Evolutionary conservation across 441 rosid species (phyloP).

Genomic region (Hura crepitans): DNA sequence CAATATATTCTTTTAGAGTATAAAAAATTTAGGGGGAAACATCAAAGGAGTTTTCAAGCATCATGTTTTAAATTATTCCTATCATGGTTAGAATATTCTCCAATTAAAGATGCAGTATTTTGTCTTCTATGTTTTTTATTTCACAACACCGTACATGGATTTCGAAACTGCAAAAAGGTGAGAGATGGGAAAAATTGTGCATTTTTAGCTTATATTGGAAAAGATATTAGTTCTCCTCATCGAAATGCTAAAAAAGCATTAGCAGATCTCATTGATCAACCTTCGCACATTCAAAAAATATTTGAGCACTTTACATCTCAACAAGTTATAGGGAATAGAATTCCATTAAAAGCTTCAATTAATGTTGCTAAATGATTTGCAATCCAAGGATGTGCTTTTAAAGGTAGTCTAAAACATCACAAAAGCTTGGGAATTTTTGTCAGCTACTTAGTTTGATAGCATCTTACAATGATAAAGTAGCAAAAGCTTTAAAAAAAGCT

Average conservation of each 20-base stretch:
- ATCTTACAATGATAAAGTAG: no score
- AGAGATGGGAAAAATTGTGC: no score
- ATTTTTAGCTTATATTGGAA: not conserved
- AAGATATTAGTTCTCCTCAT: not conserved
- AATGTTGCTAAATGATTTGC: not conserved
- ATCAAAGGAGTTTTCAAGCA: not conserved
- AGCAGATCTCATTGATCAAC: no score
- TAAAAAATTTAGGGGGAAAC: not conserved
- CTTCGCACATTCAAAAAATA: not conserved
- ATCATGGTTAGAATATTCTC: slow-evolving; percentile 14
- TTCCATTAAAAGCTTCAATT: not conserved
- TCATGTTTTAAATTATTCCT: not conserved
- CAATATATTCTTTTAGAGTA: not conserved
- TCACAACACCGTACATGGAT: no score
- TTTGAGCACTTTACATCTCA: not conserved
- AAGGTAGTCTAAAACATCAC: not conserved
- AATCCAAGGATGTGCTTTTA: slow-evolving; percentile 1
- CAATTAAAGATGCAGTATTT: not conserved
- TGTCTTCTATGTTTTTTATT: slow-evolving; percentile 6
- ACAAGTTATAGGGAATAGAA: not conserved
- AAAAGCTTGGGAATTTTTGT: no score
- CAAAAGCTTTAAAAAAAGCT: no score
- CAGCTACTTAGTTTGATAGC: no score
- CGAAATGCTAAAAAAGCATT: not conserved
- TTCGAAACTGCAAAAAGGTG: no score